phyloP scores from a whole-genome alignment of 352 stramenopile genomes.

The Phytophthora megakarya region DNA sequence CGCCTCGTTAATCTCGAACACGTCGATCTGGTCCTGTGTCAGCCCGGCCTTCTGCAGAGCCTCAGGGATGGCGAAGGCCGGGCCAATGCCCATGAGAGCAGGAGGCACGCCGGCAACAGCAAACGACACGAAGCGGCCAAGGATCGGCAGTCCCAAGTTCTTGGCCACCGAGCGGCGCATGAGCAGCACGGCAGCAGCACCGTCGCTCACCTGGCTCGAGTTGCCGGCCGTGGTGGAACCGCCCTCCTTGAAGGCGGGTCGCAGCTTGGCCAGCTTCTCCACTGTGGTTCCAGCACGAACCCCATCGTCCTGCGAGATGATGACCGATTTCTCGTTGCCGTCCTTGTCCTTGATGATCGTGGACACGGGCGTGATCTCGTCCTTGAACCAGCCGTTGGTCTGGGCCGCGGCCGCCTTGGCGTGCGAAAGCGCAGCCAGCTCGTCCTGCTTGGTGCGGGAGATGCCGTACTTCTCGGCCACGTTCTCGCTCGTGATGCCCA shows the following conservation, averaged over 20 bases:
- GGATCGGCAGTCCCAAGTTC: slow-evolving; percentile 75
- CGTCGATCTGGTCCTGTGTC: slow-evolving; percentile 80
- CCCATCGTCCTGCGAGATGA: slow-evolving; percentile 81
- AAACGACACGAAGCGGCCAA: slow-evolving; percentile 88
- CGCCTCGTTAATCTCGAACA: slow-evolving; percentile 94
- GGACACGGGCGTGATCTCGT: slow-evolving; percentile 89
- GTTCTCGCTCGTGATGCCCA: slow-evolving; percentile 90
- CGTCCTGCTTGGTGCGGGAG: slow-evolving; percentile 78
- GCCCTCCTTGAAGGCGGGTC: slow-evolving; percentile 80
- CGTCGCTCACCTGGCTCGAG: slow-evolving; percentile 90
- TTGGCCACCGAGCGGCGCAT: slow-evolving; percentile 86
- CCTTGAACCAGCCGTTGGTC: slow-evolving; percentile 82
- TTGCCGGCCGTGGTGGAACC: slow-evolving; percentile 84
- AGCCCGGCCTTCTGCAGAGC: slow-evolving; percentile 73
- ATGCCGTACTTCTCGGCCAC: slow-evolving; percentile 82
- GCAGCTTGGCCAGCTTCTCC: slow-evolving; percentile 74
- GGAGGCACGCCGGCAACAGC: slow-evolving; percentile 82
- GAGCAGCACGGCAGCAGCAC: slow-evolving; percentile 86
- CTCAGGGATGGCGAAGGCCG: slow-evolving; percentile 81
- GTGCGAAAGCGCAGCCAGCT: slow-evolving; percentile 77
- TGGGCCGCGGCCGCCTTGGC: slow-evolving; percentile 74
- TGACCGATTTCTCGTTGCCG: slow-evolving; percentile 73
- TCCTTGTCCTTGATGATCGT: slow-evolving; percentile 78
- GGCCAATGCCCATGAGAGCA: slow-evolving; percentile 89
- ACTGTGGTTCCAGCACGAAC: slow-evolving; percentile 67